Evolutionary conservation across 306 rosid genomes (phyloP), one percentile per base, ranked within the genome.

Genomic region (Cucumis cinereus): DNA sequence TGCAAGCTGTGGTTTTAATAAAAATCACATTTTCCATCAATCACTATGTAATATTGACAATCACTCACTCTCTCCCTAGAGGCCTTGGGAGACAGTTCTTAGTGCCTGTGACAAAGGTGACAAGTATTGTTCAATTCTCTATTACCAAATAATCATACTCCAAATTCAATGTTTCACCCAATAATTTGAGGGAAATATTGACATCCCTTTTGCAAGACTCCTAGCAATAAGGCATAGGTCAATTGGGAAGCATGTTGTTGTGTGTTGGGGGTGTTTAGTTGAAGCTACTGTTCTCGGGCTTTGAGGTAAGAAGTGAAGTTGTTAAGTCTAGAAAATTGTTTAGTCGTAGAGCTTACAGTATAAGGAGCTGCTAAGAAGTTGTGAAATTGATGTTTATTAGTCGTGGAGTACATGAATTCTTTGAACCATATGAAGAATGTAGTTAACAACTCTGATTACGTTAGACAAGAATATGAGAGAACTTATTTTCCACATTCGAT

Each of bases 101-200:
- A 69, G 75, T 70, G 75, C 36, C 28, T 14, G 17, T 71, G 36
- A 20, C 9, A 49, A 45, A 71, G 23, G 38, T 70, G 58, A 30
- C 24, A 43, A 11, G 40, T 4, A 26, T 49, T 71, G 22, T 49
- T 26, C 58, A 23, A 28, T 26, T 49, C 24, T 4, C 57, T 52
- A 19, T 52, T 26, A 71, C 43, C 58, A 47, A 49, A 30, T 47
- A 69, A 71, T 47, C 59, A 49, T 2, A 24, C 41, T 45, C 75
- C 58, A 71, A 71, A n/a, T 71, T 49, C 75, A 45, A 71, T 49
- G 75, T 71, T 71, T 71, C 59, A 49, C 0, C 43, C 58, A 45
- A 47, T 45, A 47, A 47, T 52, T 70, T 70, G 54, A 41, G 38
- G 13, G 6, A 40, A 68, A 41, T 30, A 2, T 30, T 30, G 35